Percentiles rank a stretch among this genome's conserved stretches.
Evolutionary conservation across 208 protist species (phyloP).

Genomic region (Crithidia fasciculata): DNA sequence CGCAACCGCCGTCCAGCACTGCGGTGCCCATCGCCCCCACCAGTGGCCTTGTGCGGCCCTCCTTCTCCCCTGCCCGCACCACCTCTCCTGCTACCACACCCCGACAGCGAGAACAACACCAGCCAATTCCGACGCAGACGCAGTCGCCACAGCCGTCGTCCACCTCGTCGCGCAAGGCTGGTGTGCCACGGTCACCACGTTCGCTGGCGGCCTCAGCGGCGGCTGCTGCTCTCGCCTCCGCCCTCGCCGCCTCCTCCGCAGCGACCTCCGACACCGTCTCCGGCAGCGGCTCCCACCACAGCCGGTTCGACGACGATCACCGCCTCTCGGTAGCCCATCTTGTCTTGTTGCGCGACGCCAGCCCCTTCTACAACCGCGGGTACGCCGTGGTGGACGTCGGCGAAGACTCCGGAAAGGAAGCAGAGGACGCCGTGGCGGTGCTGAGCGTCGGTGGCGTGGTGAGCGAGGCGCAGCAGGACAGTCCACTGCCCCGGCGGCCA

Average conservation of each 20-base stretch:
- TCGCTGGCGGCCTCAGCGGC: conserved; percentile 14
- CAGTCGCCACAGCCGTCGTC: no score
- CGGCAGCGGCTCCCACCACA: no score
- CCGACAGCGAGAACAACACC: not conserved
- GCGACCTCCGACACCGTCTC: no score
- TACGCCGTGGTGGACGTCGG: conserved; percentile 5
- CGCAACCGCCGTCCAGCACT: no score
- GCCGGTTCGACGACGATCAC: no score
- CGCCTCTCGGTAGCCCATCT: no score
- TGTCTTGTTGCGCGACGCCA: not conserved
- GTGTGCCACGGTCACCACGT: conserved; percentile 5
- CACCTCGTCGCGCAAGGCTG: not conserved
- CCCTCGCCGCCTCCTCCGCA: not conserved
- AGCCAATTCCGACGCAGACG: not conserved
- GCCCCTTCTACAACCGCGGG: conserved; percentile 8
- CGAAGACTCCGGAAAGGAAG: not conserved
- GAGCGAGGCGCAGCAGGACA: conserved; percentile 1
- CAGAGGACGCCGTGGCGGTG: no score
- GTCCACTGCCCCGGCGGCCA: conserved; percentile 9
- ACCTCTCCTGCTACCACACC: no score
- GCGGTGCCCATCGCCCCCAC: no score
- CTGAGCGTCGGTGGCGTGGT: not conserved
- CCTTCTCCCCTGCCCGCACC: conserved; percentile 1
- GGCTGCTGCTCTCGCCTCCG: conserved; percentile 9
- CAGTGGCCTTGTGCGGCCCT: not conserved